phyloP scores from a whole-genome alignment of 768 basidiomycete genomes.

The Jaapia argillacea region DNA sequence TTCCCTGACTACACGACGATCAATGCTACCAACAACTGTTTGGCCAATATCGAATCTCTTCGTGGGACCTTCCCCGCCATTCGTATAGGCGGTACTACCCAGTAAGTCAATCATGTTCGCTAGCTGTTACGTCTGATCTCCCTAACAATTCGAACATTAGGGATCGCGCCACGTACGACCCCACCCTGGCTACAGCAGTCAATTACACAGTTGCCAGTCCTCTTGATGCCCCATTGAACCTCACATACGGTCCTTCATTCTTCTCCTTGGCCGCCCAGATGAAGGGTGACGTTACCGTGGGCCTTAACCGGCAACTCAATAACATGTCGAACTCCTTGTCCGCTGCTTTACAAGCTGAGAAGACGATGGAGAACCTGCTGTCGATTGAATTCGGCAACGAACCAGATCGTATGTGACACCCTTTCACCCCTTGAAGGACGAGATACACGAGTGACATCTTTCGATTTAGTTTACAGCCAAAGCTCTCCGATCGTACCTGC shows the following conservation, averaged over 20 bases:
- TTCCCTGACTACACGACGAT: constrained; percentile 25
- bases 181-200: constrained; percentile 19
- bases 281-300: constrained; percentile 24
- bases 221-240: constrained; percentile 22
- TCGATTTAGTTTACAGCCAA: constrained; percentile 18
- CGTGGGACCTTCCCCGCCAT: constrained; percentile 23
- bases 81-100: constrained; percentile 28
- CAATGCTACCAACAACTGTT: constrained; percentile 21
- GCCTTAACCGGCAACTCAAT: constrained; percentile 27
- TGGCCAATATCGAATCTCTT: constrained; percentile 19
- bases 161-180: constrained; percentile 29
- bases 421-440: no score
- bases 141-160: constrained; percentile 9
- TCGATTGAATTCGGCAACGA: constrained; percentile 29
- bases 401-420: constrained; percentile 21
- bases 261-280: constrained; percentile 22
- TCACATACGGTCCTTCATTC: constrained; percentile 19
- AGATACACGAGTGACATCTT: background rate
- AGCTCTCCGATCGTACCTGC: constrained; percentile 22
- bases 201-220: constrained; percentile 26
- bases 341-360: constrained; percentile 21
- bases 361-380: constrained; percentile 21
- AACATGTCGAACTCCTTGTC: constrained; percentile 23
- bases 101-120: constrained; percentile 15
- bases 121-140: background rate